Base-by-base conservation (phyloP, 225 moss, liverwort and hornwort genomes). In the Sphagnum tenellum region DNA sequence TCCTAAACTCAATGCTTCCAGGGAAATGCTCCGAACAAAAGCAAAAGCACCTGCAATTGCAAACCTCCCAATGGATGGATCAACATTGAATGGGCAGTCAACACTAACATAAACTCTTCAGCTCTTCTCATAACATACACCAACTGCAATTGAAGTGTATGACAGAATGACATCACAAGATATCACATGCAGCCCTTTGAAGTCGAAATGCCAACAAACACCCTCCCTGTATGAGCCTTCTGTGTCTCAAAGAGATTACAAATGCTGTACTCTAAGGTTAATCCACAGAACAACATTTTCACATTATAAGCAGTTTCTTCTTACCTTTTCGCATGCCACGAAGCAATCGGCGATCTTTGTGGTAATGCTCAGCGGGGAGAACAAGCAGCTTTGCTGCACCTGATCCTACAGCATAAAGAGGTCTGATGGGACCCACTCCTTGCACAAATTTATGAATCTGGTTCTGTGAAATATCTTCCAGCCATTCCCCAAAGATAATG, bases 391-490 rank as follows among this genome's bases (percentile, higher is more conserved):
- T 98, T 64, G 90, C 92, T 65, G 92, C 96, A 44, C 92, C 92
- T 62, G 96, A 87, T 52, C 96, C 92, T 56, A 93, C 82, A 53
- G 92, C 90, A 89, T 87, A 90, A 3, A 98, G 73, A 9, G 96
- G 96, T 56, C 96, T 89, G 56, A 98, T 87, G 5, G 96, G 96
- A 50, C 90, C 88, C 47, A 90, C 90, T 52, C 92, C 96, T 79
- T 81, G 86, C 48, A 98, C 90, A 73, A 98, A 83, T 71, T 98
- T 89, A 79, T 84, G 93, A 46, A 96, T 80, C 82, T 98, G 96
- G 52, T 92, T 98, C 65, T 92, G 90, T 2, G 93, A 83, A 44
- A 98, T 92, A 46, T 98, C 96, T 83, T 93, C 90, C 29, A 98
- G 70, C 96, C 96, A 98, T 80, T 92, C 89, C 7, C 85, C 80